Evolutionary conservation across 495 filamentous ascomycete genomes (phyloP).

Genomic region (Daldinia caldariorum): DNA sequence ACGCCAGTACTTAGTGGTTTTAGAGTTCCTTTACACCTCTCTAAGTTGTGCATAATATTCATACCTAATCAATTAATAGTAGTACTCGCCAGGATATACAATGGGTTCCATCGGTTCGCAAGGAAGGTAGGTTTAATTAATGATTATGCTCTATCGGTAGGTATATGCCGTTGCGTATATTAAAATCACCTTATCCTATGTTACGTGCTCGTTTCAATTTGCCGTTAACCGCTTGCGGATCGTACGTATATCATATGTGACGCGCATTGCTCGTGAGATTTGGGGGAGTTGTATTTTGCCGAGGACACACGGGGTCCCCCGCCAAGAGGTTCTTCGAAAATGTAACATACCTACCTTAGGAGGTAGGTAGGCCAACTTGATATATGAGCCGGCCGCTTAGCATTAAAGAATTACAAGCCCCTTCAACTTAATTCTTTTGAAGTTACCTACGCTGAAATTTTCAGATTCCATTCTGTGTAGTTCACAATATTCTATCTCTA

Average conservation of each 20-base stretch:
- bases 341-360: too few relatives aligned
- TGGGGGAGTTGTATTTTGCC: conserved; percentile 37
- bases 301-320: conserved; percentile 31
- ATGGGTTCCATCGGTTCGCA: conserved; percentile 9
- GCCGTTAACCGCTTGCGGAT: conserved; percentile 7
- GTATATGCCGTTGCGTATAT: conserved; percentile 16
- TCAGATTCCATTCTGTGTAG: not conserved
- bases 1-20: too few relatives aligned
- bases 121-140: conserved; percentile 16
- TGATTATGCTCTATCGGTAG: not conserved
- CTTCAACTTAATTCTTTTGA: conserved; percentile 3
- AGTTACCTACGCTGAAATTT: not conserved
- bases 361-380: conserved; percentile 10
- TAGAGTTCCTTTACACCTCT: not conserved
- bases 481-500: not conserved
- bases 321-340: conserved; percentile 18
- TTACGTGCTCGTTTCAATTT: conserved; percentile 10
- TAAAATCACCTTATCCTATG: not conserved
- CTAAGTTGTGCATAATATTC: not conserved
- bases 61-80: too few relatives aligned
- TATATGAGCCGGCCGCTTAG: conserved; percentile 18
- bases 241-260: conserved; percentile 26
- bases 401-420: not conserved
- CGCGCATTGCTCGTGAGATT: conserved; percentile 23
- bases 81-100: too few relatives aligned